Conservation (phyloP, 352 stramenopile species). For the Phytophthora palmivora region DNA sequence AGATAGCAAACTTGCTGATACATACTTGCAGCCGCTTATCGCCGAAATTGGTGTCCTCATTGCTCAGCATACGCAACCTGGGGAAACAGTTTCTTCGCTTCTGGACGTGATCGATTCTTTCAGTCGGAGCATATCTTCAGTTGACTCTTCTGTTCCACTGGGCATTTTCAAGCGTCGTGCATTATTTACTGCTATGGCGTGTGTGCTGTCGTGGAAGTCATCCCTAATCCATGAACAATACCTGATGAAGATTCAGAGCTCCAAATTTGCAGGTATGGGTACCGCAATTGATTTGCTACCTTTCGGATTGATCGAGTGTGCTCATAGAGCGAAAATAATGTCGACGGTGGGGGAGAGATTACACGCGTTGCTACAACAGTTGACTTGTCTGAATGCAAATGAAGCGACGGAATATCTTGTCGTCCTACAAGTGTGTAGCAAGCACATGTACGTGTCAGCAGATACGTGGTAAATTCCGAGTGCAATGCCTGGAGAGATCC, state of each 20-base stretch:
- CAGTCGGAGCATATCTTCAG: slow-evolving; percentile 20
- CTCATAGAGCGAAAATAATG: slow-evolving; percentile 19
- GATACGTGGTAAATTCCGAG: slow-evolving; percentile 25
- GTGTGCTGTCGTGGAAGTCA: slow-evolving; percentile 33
- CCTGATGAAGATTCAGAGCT: slow-evolving; percentile 7
- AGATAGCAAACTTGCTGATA: slow-evolving; percentile 9
- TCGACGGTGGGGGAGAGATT: slow-evolving; percentile 34
- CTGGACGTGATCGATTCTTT: slow-evolving; percentile 45
- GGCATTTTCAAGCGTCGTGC: slow-evolving; percentile 25
- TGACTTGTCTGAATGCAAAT: slow-evolving; percentile 1
- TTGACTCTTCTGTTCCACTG: slow-evolving; percentile 14
- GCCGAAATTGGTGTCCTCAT: slow-evolving; percentile 30
- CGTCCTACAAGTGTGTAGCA: slow-evolving; percentile 24
- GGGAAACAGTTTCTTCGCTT: slow-evolving; percentile 38
- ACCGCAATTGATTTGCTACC: slow-evolving; percentile 24
- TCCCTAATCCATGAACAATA: slow-evolving; percentile 32
- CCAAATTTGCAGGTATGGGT: background rate
- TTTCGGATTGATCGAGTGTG: slow-evolving; percentile 34
- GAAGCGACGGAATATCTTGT: slow-evolving; percentile 16
- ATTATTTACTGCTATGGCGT: slow-evolving; percentile 33
- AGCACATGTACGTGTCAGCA: slow-evolving; percentile 33
- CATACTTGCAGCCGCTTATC: slow-evolving; percentile 29
- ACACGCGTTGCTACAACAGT: slow-evolving; percentile 19
- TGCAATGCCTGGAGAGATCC: slow-evolving; percentile 18
- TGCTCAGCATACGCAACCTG: slow-evolving; percentile 25